These are phyloP conservation scores for Xylaria flabelliformis DNA, from an alignment of 495 filamentous ascomycete species.

Conservation along the genomic window DNA sequence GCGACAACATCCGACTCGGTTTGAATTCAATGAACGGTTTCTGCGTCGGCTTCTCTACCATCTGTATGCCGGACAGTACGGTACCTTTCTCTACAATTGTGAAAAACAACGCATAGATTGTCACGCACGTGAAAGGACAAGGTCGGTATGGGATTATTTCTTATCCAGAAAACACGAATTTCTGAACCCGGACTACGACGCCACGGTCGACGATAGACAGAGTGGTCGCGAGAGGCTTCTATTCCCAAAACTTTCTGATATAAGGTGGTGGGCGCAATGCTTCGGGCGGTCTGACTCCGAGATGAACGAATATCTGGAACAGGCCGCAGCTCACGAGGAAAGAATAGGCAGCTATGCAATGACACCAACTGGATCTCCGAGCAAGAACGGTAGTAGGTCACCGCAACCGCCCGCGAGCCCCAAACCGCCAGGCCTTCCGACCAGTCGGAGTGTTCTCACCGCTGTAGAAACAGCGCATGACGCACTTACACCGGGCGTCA, in stretches of 20 bases:
- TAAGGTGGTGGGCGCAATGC: slow-evolving; percentile 90
- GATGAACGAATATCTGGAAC: slow-evolving; percentile 79
- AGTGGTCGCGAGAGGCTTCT: slow-evolving; percentile 82
- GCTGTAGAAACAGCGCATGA: slow-evolving; percentile 50
- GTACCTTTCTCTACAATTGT: slow-evolving; percentile 94
- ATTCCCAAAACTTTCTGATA: slow-evolving; percentile 70
- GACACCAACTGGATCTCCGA: slow-evolving; percentile 27
- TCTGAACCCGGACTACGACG: slow-evolving; percentile 78
- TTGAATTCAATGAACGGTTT: slow-evolving; percentile 98
- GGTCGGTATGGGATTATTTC: slow-evolving; percentile 97
- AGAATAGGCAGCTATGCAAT: slow-evolving; percentile 36
- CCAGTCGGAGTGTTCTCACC: slow-evolving; percentile 51
- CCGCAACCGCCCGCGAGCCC: slow-evolving; percentile 39
- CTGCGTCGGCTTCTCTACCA: slow-evolving; percentile 90
- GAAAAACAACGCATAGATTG: slow-evolving; percentile 88
- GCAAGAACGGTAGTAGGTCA: slow-evolving; percentile 30
- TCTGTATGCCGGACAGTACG: slow-evolving; percentile 94
- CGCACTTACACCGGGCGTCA: slow-evolving; percentile 44
- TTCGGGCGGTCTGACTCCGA: slow-evolving; percentile 87
- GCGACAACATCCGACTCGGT: slow-evolving; percentile 84
- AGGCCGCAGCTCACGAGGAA: slow-evolving; percentile 42
- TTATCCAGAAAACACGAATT: slow-evolving; percentile 79
- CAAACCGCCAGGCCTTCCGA: slow-evolving; percentile 43
- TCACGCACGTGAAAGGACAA: slow-evolving; percentile 71
- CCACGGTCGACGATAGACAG: slow-evolving; percentile 74